Base-by-base conservation (phyloP, 148 eudicot genomes). In the Rhododendron simsii region DNA sequence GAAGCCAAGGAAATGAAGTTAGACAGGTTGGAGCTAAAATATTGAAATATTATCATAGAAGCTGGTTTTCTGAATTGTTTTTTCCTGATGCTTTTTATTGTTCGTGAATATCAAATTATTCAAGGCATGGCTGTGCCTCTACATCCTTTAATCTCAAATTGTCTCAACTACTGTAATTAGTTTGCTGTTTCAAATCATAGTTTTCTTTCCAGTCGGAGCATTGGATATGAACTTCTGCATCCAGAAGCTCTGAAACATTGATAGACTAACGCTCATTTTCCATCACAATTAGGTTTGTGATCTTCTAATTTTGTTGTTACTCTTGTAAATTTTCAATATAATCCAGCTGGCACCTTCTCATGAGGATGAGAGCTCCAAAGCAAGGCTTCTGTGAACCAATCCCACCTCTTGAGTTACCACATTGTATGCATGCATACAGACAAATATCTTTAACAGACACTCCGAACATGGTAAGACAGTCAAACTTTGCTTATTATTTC, bases 261-360 rank as follows among this genome's bases (percentile, higher is more conserved):
- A 81, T 0, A 21, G 51, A 35, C 73, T 37, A 37, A 8, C 33
- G 71, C 2, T 61, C 35, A 4, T 26, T 41, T 71, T 37, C 23
- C 5, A 1, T 16, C 35, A n/a, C 81, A 37, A 74, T 51, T 84
- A 23, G 67, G 20, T 33, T 69, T 30, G 11, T 30, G 4, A 33
- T 41, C 20, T 71, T 33, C 41, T 33, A 28, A 7, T 76, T 48
- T 15, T 51, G n/a, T 15, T 71, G 41, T 30, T 71, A 71, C 74
- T 81, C 18, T 23, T 14, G 0, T 14, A 82, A 37, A 39, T 61
- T 59, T 35, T 63, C 84, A 51, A 5, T 75, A 39, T 41, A 7
- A 87, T 85, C 69, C 91, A 97, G 99, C 73, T 97, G 98, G 99
- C 99, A 97, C 87, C 92, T 97, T 88, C 93, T 97, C 41, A 92